These are phyloP conservation scores for Funneliformis geosporum DNA, from an alignment of 192 early-diverging fungal genomes.

Conservation along the genomic window DNA sequence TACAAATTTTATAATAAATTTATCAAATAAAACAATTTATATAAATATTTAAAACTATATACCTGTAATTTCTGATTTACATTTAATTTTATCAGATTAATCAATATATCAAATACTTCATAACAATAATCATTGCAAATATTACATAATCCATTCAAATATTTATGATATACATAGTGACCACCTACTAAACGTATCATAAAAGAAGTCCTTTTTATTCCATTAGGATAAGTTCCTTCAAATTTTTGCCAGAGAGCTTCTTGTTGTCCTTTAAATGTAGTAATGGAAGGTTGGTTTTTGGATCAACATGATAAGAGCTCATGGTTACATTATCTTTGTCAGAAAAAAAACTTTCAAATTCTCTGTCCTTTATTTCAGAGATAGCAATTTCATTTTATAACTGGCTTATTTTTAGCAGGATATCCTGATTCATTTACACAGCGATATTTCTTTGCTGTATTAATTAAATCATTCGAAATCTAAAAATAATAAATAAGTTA, in stretches of 20 bases:
- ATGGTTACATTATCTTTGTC: neutral
- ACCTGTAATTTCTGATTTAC: no score
- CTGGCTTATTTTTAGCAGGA: neutral
- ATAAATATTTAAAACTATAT: no score
- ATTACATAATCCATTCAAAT: neutral
- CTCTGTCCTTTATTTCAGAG: neutral
- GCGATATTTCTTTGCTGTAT: neutral
- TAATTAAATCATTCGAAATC: neutral
- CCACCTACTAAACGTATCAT: neutral
- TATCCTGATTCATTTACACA: neutral
- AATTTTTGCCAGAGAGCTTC: neutral
- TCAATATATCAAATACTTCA: no score
- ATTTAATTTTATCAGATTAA: no score
- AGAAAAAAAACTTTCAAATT: neutral
- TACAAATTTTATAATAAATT: no score
- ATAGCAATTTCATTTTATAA: neutral
- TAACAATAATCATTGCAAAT: no score
- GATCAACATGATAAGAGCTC: neutral
- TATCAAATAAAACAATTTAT: no score
- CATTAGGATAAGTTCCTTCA: neutral
- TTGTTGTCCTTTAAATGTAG: neutral
- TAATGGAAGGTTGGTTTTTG: no score
- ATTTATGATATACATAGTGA: neutral
- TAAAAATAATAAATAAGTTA: no score
- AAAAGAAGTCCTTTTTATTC: neutral